Evolutionary conservation across 1,139 yeast genomes (phyloP).

Genomic region (Wickerhamomyces sp.): DNA sequence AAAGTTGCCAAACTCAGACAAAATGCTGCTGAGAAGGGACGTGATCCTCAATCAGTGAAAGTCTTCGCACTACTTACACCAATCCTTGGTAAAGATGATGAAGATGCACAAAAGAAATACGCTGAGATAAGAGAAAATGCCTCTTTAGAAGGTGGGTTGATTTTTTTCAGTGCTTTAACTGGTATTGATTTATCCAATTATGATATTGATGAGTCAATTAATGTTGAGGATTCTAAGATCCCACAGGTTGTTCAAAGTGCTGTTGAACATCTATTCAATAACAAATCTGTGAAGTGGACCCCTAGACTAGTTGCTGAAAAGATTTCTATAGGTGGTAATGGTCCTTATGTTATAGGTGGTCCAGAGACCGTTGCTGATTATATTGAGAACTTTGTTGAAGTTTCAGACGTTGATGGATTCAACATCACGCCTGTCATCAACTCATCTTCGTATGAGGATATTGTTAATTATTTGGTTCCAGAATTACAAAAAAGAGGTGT

Average conservation of each 20-base stretch:
- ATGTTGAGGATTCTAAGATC: slow-evolving; percentile 25
- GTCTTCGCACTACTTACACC: slow-evolving; percentile 24
- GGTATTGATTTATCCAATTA: slow-evolving; percentile 28
- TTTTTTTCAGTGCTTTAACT: slow-evolving; percentile 31
- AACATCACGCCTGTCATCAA: slow-evolving; percentile 29
- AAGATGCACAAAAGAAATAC: slow-evolving; percentile 26
- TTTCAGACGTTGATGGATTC: slow-evolving; percentile 33
- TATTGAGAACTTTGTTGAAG: slow-evolving; percentile 29
- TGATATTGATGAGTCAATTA: slow-evolving; percentile 25
- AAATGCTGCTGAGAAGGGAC: slow-evolving; percentile 22
- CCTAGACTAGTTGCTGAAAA: slow-evolving; percentile 23
- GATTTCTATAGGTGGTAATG: slow-evolving; percentile 30
- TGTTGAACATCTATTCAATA: slow-evolving; percentile 12
- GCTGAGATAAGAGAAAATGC: slow-evolving; percentile 22
- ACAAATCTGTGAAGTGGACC: slow-evolving; percentile 23
- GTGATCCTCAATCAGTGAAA: slow-evolving; percentile 26
- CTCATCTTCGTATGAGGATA: slow-evolving; percentile 31
- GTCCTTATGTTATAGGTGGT: slow-evolving; percentile 30
- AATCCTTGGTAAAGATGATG: slow-evolving; percentile 28
- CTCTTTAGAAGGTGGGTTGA: slow-evolving; percentile 28
- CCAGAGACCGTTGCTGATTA: slow-evolving; percentile 30
- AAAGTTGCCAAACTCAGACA: slow-evolving; percentile 22
- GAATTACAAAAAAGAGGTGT: slow-evolving; percentile 29
- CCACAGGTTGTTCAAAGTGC: slow-evolving; percentile 26
- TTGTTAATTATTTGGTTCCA: slow-evolving; percentile 30